These are phyloP conservation scores for Colletotrichum godetiae DNA, from an alignment of 2,329 filamentous ascomycete species.

Conservation along the genomic window DNA sequence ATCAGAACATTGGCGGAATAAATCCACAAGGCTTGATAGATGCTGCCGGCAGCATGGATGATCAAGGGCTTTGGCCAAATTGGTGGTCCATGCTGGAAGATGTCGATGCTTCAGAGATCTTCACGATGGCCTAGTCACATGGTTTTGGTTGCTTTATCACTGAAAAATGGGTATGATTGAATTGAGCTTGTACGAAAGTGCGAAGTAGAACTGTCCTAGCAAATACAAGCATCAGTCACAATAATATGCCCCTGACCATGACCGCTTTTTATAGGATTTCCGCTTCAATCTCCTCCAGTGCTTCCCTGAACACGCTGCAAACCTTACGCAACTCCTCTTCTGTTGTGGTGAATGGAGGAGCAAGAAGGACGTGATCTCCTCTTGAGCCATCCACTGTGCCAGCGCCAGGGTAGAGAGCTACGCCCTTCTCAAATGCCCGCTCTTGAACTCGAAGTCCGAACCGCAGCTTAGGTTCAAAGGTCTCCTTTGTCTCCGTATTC, in stretches of 20 bases:
- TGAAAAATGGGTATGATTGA: background rate
- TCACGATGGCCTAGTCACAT: background rate
- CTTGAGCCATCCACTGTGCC: conserved; percentile 69
- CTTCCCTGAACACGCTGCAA: conserved; percentile 19
- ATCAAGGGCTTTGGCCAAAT: conserved; percentile 35
- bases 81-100: conserved; percentile 37
- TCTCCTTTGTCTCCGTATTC: conserved; percentile 48
- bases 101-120: conserved; percentile 26
- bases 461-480: conserved; percentile 45
- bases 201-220: background rate
- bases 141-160: too few relatives aligned
- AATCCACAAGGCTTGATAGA: conserved; percentile 5
- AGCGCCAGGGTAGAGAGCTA: conserved; percentile 61
- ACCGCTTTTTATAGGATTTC: background rate
- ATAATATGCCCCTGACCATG: too few relatives aligned
- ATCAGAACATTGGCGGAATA: background rate
- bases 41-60: conserved; percentile 15
- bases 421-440: conserved; percentile 41
- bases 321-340: conserved; percentile 16
- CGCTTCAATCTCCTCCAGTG: conserved; percentile 23
- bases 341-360: conserved; percentile 75
- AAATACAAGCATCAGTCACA: background rate
- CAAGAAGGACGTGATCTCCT: conserved; percentile 77
- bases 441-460: conserved; percentile 44
- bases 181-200: background rate